A percentile compares a stretch with the other conserved stretches of the same genome.
Evolutionary conservation across 2,329 filamentous ascomycete species (phyloP).

Genomic region (Dryadomyces quercus-mongolicae): DNA sequence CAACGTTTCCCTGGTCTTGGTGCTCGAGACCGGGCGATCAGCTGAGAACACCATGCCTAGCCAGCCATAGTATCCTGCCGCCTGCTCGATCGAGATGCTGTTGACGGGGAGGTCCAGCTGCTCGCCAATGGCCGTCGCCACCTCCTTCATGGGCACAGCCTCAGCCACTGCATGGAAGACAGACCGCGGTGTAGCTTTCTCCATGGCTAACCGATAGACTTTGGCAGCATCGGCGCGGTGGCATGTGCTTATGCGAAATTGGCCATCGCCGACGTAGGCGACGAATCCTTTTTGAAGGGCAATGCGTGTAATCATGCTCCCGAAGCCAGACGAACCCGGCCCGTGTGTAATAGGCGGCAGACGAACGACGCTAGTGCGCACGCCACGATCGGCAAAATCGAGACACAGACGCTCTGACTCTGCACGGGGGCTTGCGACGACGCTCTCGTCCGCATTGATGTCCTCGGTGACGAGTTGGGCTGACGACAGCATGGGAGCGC

Average conservation of each 20-base stretch:
- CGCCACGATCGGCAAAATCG: conserved; percentile 15
- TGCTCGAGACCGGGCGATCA: conserved; percentile 22
- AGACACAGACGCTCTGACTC: conserved; percentile 16
- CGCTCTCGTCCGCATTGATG: conserved; percentile 10
- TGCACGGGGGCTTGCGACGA: conserved; percentile 6
- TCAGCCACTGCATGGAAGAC: conserved; percentile 24
- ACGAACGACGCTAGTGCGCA: conserved; percentile 23
- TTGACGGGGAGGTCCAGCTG: conserved; percentile 20
- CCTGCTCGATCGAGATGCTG: conserved; percentile 18
- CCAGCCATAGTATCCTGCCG: conserved; percentile 15
- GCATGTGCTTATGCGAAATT: conserved; percentile 23
- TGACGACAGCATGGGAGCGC: conserved; percentile 18
- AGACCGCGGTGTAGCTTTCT: conserved; percentile 18
- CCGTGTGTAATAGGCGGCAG: conserved; percentile 27
- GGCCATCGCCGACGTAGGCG: conserved; percentile 23
- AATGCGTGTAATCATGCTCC: conserved; percentile 14
- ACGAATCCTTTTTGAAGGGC: conserved; percentile 19
- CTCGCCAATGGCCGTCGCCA: conserved; percentile 22
- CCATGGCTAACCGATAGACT: conserved; percentile 23
- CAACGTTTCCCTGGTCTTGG: conserved; percentile 21
- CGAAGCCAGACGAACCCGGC: conserved; percentile 20
- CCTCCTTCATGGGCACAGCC: conserved; percentile 21
- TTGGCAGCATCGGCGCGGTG: conserved; percentile 25
- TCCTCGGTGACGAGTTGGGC: conserved; percentile 17
- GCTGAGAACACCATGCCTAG: conserved; percentile 1